Evolutionary conservation across 192 early-diverging fungal genomes (phyloP).

Genomic region (Coemansia sp.): DNA sequence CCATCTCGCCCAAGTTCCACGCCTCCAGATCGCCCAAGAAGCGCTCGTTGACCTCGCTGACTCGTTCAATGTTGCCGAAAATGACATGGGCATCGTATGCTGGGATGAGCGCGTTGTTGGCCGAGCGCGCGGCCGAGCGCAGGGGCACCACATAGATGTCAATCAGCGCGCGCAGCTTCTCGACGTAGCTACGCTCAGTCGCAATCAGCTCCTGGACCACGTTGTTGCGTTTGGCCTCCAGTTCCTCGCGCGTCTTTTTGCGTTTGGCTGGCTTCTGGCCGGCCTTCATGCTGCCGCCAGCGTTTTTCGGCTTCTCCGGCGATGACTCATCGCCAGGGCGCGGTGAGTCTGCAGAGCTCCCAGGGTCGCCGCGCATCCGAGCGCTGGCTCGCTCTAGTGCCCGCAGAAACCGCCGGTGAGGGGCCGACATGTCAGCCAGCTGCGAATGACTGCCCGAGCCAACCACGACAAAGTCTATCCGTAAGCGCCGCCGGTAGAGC

Average conservation of each 20-base stretch:
- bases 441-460: conserved; percentile 13
- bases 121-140: conserved; percentile 45
- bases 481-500: conserved; percentile 44
- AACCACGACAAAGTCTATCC: conserved; percentile 46
- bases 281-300: conserved; percentile 1
- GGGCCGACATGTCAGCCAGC: conserved; percentile 25
- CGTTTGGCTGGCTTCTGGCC: conserved; percentile 15
- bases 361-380: conserved; percentile 30
- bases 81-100: conserved; percentile 55
- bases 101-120: conserved; percentile 52
- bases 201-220: conserved; percentile 55
- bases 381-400: conserved; percentile 36
- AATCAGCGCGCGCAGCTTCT: conserved; percentile 52
- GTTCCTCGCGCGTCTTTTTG: conserved; percentile 36
- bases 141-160: conserved; percentile 53
- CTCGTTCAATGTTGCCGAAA: conserved; percentile 59
- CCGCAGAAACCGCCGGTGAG: conserved; percentile 44
- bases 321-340: conserved; percentile 13
- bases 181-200: conserved; percentile 59
- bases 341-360: conserved; percentile 13
- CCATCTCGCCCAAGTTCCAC: conserved; percentile 32
- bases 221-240: conserved; percentile 46
- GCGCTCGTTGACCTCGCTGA: conserved; percentile 49
- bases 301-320: conserved; percentile 2
- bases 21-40: conserved; percentile 53